Evolutionary conservation across 768 basidiomycete genomes (phyloP), one percentile per base, ranked within the genome.

Genomic region (Boletus reticuloceps): DNA sequence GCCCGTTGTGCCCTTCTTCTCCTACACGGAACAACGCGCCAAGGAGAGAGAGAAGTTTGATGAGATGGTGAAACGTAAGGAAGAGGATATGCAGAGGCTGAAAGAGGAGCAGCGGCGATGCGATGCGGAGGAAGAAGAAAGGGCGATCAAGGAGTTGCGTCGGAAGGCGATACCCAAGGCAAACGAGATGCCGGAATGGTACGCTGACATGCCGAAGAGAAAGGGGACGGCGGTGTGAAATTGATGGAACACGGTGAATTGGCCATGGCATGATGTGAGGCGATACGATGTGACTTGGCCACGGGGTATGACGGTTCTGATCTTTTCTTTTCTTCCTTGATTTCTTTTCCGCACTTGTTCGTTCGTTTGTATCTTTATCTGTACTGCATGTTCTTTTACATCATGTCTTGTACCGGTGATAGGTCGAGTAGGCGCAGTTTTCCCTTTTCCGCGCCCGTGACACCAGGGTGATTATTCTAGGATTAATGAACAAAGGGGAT

Each of bases 111-210:
- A 68, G 60, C 72, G 79, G 57, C 70, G 69, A 64, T 74, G 74
- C 63, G 69, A 74, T 63, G 82, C 77, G 64, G 75, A 76, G 64
- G 75, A 80, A 61, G 86, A 88, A 70, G 84, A 82, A 69, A 70
- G 68, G 67, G 84, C 82, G 72, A 67, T 88, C 55, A 77, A 68
- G 65, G 86, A 84, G 72, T 56, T 87, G 64, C 73, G 89, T 66
- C 81, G 77, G 74, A 78, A 75, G 59, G 79, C 85, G 17, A 72
- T 91, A 44, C 85, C 86, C 22, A 82, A 76, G 69, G 89, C 89
- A 44, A 78, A 89, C 66, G 82, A 81, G 62, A 78, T 91, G 25
- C 89, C 89, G 12, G 85, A 83, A 59, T 91, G 89, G 89, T 91
- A 91, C 63, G 83, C 80, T 60, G 79, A 79, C 41, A 82, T 80